Evolutionary conservation across 495 filamentous ascomycete species (phyloP).

Genomic region (Penicillium cosmopolitanum): DNA sequence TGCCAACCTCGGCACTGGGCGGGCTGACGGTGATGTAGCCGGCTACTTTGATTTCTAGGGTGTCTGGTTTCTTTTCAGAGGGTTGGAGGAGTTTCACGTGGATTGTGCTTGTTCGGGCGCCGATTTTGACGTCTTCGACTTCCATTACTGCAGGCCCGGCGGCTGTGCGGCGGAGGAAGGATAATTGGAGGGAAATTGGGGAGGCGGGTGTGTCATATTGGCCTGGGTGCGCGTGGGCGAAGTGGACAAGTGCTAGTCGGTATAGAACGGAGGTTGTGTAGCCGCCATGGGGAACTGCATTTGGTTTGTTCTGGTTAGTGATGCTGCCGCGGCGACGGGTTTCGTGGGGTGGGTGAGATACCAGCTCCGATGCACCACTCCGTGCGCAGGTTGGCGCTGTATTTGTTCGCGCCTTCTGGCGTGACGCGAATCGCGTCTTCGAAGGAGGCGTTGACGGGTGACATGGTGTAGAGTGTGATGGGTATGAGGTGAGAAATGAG

Average conservation of each 20-base stretch:
- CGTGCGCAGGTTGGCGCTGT: slow-evolving; percentile 58
- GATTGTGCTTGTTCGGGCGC: slow-evolving; percentile 68
- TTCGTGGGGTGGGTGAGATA: slow-evolving; percentile 27
- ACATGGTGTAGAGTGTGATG: slow-evolving; percentile 9
- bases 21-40: slow-evolving; percentile 73
- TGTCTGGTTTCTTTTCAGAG: slow-evolving; percentile 25
- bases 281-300: slow-evolving; percentile 76
- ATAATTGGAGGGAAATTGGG: slow-evolving; percentile 65
- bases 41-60: slow-evolving; percentile 59
- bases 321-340: neutral
- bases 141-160: slow-evolving; percentile 63
- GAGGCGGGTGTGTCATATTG: slow-evolving; percentile 64
- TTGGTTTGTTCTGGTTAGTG: slow-evolving; percentile 26
- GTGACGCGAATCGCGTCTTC: slow-evolving; percentile 60
- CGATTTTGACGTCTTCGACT: slow-evolving; percentile 74
- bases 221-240: slow-evolving; percentile 61
- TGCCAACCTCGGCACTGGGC: slow-evolving; percentile 59
- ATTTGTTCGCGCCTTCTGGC: slow-evolving; percentile 62
- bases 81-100: slow-evolving; percentile 66
- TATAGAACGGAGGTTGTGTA: slow-evolving; percentile 71
- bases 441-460: slow-evolving; percentile 47
- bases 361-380: slow-evolving; percentile 76
- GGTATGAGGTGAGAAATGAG: neutral
- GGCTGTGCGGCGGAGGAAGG: slow-evolving; percentile 71
- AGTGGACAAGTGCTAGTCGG: slow-evolving; percentile 63